Conservation (phyloP, 805 yeast genomes). For the Kluyveromyces wickerhamii region DNA sequence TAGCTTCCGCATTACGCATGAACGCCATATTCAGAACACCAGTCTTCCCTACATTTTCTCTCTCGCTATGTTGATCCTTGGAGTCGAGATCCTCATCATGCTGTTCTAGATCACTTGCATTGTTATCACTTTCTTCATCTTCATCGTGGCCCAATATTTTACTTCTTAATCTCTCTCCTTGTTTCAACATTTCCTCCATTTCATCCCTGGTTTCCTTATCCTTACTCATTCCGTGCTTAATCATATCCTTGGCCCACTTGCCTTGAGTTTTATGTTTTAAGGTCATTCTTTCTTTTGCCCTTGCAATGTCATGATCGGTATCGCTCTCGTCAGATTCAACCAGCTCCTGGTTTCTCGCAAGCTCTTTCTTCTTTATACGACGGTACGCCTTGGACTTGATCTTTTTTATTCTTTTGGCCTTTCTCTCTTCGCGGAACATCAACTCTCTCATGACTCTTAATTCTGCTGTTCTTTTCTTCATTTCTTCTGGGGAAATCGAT, state of each 20-base stretch:
- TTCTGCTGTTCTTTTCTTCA: constrained; percentile 69
- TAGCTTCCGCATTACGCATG: constrained; percentile 83
- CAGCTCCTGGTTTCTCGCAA: constrained; percentile 57
- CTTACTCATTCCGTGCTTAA: constrained; percentile 82
- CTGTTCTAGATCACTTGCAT: constrained; percentile 43
- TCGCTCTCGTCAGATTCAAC: constrained; percentile 44
- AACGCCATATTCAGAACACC: constrained; percentile 93
- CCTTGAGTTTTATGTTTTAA: constrained; percentile 82
- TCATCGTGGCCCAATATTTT: constrained; percentile 64
- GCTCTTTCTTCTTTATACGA: constrained; percentile 78
- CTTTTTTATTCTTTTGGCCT: constrained; percentile 86
- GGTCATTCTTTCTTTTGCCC: constrained; percentile 91
- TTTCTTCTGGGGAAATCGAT: constrained; percentile 70
- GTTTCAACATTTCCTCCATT: constrained; percentile 88
- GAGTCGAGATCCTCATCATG: constrained; percentile 38
- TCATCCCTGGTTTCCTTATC: constrained; percentile 80
- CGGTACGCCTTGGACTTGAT: constrained; percentile 89
- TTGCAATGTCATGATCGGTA: constrained; percentile 58
- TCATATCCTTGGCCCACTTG: constrained; percentile 86
- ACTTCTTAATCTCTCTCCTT: constrained; percentile 67
- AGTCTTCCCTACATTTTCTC: constrained; percentile 57
- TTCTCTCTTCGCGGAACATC: constrained; percentile 91
- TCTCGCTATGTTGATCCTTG: constrained; percentile 28
- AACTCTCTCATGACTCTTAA: constrained; percentile 88
- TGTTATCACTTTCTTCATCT: constrained; percentile 36